These are phyloP conservation scores for Penicillium psychrosexuale DNA, from an alignment of 2,329 filamentous ascomycete genomes.

Conservation along the genomic window DNA sequence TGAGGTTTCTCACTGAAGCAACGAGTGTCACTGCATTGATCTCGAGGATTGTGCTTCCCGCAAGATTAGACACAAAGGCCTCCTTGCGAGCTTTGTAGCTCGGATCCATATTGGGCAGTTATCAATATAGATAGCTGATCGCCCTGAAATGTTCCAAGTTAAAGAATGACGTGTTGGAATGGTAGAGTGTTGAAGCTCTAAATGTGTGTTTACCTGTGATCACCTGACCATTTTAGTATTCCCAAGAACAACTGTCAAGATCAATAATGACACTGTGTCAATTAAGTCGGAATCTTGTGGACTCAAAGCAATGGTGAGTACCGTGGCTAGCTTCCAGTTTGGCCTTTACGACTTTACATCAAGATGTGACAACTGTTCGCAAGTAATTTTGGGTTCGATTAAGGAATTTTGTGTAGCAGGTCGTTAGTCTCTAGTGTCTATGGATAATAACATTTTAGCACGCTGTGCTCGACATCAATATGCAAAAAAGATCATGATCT, in stretches of 20 bases:
- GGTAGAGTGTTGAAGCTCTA: conserved; percentile 2
- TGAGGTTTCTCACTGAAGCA: conserved; percentile 64
- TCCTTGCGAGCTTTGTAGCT: conserved; percentile 91
- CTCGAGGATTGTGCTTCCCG: conserved; percentile 77
- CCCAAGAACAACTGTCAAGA: conserved; percentile 7
- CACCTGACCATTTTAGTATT: conserved; percentile 4
- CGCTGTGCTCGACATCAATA: conserved; percentile 1
- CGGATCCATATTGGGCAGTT: conserved; percentile 31
- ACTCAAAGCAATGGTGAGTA: background rate
- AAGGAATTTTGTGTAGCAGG: background rate
- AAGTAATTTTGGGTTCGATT: background rate
- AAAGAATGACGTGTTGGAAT: conserved; percentile 3
- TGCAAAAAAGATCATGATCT: conserved; percentile 4
- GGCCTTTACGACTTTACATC: background rate
- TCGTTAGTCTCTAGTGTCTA: conserved; percentile 8
- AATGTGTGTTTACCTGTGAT: conserved; percentile 1
- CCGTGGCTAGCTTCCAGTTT: background rate
- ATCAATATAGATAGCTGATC: background rate
- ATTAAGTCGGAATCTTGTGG: background rate
- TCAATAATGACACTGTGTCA: conserved; percentile 9
- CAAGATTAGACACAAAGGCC: conserved; percentile 88
- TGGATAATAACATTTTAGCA: background rate
- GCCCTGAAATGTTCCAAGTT: background rate
- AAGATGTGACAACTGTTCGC: background rate
- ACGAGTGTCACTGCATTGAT: conserved; percentile 84